phyloP scores from a whole-genome alignment of 2,329 filamentous ascomycete genomes.

The Aspergillus alliaceus region DNA sequence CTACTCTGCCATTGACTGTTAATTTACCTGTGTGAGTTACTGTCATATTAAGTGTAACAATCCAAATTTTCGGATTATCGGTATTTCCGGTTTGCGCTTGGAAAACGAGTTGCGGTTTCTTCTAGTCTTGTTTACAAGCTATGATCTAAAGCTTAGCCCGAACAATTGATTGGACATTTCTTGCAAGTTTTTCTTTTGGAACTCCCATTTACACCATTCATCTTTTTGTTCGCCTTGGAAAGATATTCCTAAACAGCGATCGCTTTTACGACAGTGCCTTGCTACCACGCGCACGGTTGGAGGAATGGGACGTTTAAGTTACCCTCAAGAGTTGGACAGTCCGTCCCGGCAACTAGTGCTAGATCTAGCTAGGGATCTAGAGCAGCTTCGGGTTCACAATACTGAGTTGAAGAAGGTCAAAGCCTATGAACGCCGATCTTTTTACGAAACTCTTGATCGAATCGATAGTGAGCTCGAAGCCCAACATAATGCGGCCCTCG shows the following conservation, averaged over 20 bases:
- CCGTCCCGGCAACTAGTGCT: slow-evolving; percentile 41
- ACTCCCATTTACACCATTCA: neutral
- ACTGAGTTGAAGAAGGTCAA: slow-evolving; percentile 45
- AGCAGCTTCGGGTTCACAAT: slow-evolving; percentile 43
- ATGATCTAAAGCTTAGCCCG: neutral
- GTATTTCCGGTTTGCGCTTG: neutral
- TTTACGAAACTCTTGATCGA: slow-evolving; percentile 61
- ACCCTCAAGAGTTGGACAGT: slow-evolving; percentile 35
- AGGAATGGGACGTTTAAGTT: slow-evolving; percentile 30
- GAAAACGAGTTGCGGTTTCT: neutral
- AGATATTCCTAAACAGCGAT: neutral
- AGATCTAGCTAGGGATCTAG: slow-evolving; percentile 42
- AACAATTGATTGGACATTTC: neutral
- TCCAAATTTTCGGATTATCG: neutral
- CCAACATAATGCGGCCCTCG: slow-evolving; percentile 65
- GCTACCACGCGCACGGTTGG: neutral
- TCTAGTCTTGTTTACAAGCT: neutral
- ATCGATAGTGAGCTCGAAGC: slow-evolving; percentile 63
- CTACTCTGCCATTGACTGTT: neutral
- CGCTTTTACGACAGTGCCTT: neutral
- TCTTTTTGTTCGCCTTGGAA: neutral
- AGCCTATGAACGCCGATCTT: slow-evolving; percentile 43
- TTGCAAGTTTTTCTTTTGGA: neutral
- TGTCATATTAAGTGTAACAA: neutral
- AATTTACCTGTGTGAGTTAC: neutral